Conservation (phyloP, 768 basidiomycete genomes). For the Russula earlei region DNA sequence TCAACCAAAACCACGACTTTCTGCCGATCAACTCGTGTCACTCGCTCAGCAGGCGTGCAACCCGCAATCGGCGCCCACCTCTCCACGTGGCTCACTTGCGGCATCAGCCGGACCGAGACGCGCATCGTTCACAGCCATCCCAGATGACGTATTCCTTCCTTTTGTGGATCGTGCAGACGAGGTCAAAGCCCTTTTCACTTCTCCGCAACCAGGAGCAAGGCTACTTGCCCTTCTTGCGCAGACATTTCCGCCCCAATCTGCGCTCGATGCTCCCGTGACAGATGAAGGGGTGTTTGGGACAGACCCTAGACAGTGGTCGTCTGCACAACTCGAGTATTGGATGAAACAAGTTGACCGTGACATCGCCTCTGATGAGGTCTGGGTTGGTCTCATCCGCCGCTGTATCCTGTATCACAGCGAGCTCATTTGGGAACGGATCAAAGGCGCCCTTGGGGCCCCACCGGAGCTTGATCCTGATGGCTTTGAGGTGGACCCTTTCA, state of each 20-base stretch:
- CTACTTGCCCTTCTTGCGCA: conserved; percentile 67
- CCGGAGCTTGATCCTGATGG: conserved; percentile 69
- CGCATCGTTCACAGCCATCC: conserved; percentile 64
- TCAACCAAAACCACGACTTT: conserved; percentile 33
- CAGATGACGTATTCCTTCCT: conserved; percentile 71
- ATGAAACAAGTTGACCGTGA: conserved; percentile 56
- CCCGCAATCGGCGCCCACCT: conserved; percentile 28
- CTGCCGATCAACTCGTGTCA: conserved; percentile 67
- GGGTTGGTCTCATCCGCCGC: conserved; percentile 63
- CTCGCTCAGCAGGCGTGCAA: conserved; percentile 55
- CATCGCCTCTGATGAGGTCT: conserved; percentile 56
- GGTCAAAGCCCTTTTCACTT: conserved; percentile 52
- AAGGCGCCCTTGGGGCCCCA: conserved; percentile 80
- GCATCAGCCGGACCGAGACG: conserved; percentile 25
- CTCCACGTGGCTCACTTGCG: conserved; percentile 18
- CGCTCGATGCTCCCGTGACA: conserved; percentile 21
- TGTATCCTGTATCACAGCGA: conserved; percentile 74
- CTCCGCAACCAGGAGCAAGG: conserved; percentile 53
- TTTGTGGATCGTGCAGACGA: conserved; percentile 79
- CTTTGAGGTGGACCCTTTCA: conserved; percentile 20
- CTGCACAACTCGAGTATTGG: conserved; percentile 52
- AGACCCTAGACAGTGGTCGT: conserved; percentile 68
- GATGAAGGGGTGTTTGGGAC: conserved; percentile 27
- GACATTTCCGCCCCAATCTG: conserved; percentile 37
- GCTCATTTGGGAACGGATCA: conserved; percentile 86